A percentile compares a stretch with the other conserved stretches of the same genome.
Evolutionary conservation across 768 basidiomycete species (phyloP).

Genomic region (Russula dissimulans): DNA sequence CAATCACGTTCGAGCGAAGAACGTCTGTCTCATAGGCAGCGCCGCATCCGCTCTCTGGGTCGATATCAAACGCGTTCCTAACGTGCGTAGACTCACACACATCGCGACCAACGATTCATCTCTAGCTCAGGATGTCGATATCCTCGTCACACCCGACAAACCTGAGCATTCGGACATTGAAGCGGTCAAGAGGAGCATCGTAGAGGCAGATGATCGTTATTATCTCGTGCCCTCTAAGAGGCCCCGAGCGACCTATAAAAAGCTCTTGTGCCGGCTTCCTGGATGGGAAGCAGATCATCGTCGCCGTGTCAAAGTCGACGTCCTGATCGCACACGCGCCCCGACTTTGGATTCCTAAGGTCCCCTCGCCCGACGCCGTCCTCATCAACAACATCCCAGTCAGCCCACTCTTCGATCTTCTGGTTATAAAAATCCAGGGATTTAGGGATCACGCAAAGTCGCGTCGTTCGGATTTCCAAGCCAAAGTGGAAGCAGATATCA

Average conservation of each 20-base stretch:
- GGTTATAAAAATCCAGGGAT: no score
- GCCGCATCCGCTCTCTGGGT: conserved; percentile 3
- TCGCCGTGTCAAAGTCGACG: no score
- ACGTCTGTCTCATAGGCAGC: conserved; percentile 8
- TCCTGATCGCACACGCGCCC: no score
- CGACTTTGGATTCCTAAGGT: no score
- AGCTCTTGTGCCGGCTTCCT: no score
- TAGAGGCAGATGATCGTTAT: not conserved
- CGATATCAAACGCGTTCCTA: not conserved
- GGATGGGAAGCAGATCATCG: no score
- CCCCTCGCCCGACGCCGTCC: no score
- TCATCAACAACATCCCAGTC: no score
- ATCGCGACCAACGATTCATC: not conserved
- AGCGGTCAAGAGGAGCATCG: not conserved
- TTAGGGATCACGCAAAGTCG: no score
- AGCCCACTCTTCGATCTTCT: no score
- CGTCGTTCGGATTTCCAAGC: no score
- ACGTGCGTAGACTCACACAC: not conserved
- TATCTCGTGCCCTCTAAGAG: not conserved
- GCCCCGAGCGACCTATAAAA: not conserved
- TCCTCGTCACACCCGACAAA: not conserved
- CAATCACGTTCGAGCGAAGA: not conserved
- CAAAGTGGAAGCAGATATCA: no score
- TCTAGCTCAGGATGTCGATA: not conserved
- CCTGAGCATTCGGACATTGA: not conserved